Evolutionary conservation across 345 rosid genomes (phyloP).

Genomic region (Populus alba): DNA sequence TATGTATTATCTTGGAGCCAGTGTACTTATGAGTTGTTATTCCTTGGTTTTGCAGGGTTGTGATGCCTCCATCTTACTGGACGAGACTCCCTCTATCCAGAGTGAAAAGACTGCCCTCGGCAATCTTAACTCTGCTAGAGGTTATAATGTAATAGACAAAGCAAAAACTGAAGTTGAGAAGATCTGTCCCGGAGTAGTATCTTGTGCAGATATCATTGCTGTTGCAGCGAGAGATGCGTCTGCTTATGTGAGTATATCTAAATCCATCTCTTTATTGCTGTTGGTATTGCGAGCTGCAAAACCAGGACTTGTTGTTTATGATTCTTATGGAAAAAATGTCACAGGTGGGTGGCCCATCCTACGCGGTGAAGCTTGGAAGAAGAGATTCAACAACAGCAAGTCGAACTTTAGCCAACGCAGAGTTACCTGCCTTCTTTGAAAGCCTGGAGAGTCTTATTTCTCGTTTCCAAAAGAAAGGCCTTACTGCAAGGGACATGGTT

Average conservation of each 20-base stretch:
- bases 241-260: conserved; percentile 1
- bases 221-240: conserved; percentile 22
- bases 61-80: conserved; percentile 23
- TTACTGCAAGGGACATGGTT: conserved; percentile 23
- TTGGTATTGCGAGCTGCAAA: too few species aligned
- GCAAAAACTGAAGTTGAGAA: conserved; percentile 17
- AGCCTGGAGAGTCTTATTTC: not conserved
- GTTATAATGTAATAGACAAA: conserved; percentile 7
- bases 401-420: not conserved
- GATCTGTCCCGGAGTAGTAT: conserved; percentile 19
- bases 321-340: not conserved
- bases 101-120: conserved; percentile 15
- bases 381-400: conserved; percentile 21
- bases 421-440: conserved; percentile 14
- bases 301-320: not conserved
- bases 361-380: conserved; percentile 26
- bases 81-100: conserved; percentile 13
- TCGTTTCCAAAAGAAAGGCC: conserved; percentile 11
- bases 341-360: conserved; percentile 26
- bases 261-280: not conserved
- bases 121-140: conserved; percentile 8
- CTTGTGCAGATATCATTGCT: conserved; percentile 11
- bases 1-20: too few species aligned
- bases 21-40: not conserved
- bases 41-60: conserved; percentile 16